These are phyloP conservation scores for Phellopilus nigrolimitatus DNA, from an alignment of 1,284 basidiomycete species.

Conservation along the genomic window DNA sequence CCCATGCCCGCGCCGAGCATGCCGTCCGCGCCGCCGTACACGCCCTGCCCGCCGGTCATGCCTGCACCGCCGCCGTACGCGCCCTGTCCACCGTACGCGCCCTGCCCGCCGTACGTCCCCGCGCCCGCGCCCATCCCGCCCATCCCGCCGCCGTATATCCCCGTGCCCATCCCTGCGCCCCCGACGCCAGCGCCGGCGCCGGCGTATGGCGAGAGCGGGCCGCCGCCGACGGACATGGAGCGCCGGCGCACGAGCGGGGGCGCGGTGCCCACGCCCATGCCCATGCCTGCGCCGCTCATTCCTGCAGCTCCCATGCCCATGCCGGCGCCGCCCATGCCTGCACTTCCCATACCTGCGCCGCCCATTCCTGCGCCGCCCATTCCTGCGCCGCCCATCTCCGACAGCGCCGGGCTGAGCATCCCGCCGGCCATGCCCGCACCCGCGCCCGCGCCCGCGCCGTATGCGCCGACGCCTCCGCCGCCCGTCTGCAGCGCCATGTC, in stretches of 20 bases:
- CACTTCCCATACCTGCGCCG: neutral
- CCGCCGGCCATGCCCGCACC: neutral
- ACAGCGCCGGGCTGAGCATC: neutral
- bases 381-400: neutral
- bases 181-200: neutral
- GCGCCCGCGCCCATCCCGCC: neutral
- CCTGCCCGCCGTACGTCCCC: neutral
- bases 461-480: slow-evolving; percentile 1
- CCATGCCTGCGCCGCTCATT: neutral
- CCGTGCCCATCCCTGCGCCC: neutral
- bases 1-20: slow-evolving; percentile 4
- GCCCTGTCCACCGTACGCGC: slow-evolving; percentile 1
- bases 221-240: slow-evolving; percentile 5
- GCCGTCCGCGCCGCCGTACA: slow-evolving; percentile 10
- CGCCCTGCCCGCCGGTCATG: neutral
- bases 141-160: neutral
- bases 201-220: neutral
- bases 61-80: too few species aligned
- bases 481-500: neutral
- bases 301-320: neutral
- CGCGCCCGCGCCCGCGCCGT: neutral
- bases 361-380: neutral
- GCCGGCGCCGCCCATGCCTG: slow-evolving; percentile 6
- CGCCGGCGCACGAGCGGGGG: slow-evolving; percentile 13
- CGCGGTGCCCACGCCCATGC: slow-evolving; percentile 5